These are phyloP conservation scores for Dionaea muscipula DNA, from an alignment of 179 eudicot genomes.

Conservation along the genomic window DNA sequence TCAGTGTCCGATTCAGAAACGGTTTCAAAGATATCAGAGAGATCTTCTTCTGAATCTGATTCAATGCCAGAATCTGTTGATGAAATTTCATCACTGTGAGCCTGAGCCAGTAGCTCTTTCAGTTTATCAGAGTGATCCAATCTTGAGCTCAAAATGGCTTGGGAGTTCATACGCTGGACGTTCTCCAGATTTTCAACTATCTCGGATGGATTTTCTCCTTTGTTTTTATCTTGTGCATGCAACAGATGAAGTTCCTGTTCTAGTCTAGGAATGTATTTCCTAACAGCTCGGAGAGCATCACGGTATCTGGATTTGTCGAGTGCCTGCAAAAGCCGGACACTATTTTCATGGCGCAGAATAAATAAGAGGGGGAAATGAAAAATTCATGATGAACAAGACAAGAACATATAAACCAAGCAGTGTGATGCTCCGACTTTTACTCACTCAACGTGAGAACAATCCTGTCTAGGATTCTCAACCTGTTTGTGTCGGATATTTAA, in stretches of 20 bases:
- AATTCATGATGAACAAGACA: no score
- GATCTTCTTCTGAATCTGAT: slow-evolving; percentile 65
- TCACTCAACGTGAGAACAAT: no score
- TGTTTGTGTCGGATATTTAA: no score
- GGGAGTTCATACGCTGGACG: slow-evolving; percentile 10
- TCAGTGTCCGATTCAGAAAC: slow-evolving; percentile 50
- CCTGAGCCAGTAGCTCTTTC: slow-evolving; percentile 35
- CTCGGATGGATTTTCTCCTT: slow-evolving; percentile 22
- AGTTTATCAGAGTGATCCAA: slow-evolving; percentile 38
- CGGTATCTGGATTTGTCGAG: slow-evolving; percentile 73
- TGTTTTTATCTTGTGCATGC: slow-evolving; percentile 34
- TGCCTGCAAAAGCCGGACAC: slow-evolving; percentile 37
- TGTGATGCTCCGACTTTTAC: no score
- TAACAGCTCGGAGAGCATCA: slow-evolving; percentile 70
- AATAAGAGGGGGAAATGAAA: not conserved
- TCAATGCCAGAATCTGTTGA: slow-evolving; percentile 23
- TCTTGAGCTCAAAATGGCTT: slow-evolving; percentile 14
- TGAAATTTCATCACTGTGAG: slow-evolving; percentile 21
- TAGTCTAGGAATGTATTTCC: slow-evolving; percentile 67
- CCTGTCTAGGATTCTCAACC: no score
- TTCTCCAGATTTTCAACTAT: slow-evolving; percentile 16
- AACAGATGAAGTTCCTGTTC: slow-evolving; percentile 75
- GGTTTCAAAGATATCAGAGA: slow-evolving; percentile 90
- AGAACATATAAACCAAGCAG: no score
- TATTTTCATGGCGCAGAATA: not conserved